Evolutionary conservation across 805 yeast species (phyloP).

Genomic region (Kurtzmaniella fragi): DNA sequence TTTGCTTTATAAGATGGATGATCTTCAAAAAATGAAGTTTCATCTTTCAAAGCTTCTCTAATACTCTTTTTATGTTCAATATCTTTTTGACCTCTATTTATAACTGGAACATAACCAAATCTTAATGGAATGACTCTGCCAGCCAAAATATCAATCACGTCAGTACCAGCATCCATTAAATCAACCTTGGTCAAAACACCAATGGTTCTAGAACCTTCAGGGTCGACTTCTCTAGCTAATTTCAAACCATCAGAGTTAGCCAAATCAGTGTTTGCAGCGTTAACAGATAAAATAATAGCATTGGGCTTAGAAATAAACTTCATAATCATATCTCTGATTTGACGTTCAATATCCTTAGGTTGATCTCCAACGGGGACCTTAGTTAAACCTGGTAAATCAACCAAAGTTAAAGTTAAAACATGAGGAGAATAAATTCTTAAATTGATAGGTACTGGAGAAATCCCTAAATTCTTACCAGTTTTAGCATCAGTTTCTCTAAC

Average conservation of each 20-base stretch:
- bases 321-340: constrained; percentile 87
- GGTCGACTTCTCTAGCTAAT: constrained; percentile 96
- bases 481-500: constrained; percentile 86
- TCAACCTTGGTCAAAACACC: constrained; percentile 97
- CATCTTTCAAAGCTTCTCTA: constrained; percentile 79
- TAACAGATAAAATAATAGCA: constrained; percentile 89
- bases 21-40: constrained; percentile 72
- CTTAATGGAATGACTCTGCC: constrained; percentile 94
- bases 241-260: constrained; percentile 96
- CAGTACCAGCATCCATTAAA: constrained; percentile 97
- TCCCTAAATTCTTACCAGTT: constrained; percentile 79
- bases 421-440: constrained; percentile 90
- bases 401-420: constrained; percentile 88
- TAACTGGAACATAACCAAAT: constrained; percentile 95
- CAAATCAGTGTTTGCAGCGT: constrained; percentile 93
- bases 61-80: constrained; percentile 85
- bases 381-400: constrained; percentile 95
- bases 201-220: constrained; percentile 91
- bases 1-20: constrained; percentile 90
- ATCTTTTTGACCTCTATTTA: constrained; percentile 95
- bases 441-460: constrained; percentile 88
- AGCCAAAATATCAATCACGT: constrained; percentile 90
- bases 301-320: constrained; percentile 94
- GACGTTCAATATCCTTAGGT: constrained; percentile 93
- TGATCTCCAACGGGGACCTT: constrained; percentile 99